Conservation (phyloP, 192 early-diverging fungal species). For the Rhizophagus prolifer region DNA sequence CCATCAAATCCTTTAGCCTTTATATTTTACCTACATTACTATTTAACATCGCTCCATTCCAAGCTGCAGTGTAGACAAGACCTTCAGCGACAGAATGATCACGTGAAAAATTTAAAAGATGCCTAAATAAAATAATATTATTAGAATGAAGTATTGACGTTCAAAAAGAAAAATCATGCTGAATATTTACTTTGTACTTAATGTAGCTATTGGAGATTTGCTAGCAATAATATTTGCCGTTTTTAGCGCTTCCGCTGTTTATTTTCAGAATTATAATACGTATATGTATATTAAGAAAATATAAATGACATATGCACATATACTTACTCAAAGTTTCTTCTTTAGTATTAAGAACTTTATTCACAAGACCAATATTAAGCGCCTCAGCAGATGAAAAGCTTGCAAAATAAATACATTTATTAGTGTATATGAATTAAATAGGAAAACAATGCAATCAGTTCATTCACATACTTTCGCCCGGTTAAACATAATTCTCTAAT, state of each 20-base stretch:
- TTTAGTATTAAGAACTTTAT: slow-evolving; percentile 46
- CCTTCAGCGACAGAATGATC: slow-evolving; percentile 91
- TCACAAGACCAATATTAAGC: slow-evolving; percentile 55
- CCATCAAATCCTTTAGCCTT: slow-evolving; percentile 3
- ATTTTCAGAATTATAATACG: not conserved
- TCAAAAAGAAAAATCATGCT: not conserved
- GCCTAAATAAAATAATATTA: slow-evolving; percentile 39
- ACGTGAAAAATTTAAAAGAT: slow-evolving; percentile 85
- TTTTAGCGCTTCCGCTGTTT: slow-evolving; percentile 64
- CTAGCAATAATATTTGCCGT: slow-evolving; percentile 74
- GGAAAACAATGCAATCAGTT: not conserved
- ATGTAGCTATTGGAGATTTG: slow-evolving; percentile 86
- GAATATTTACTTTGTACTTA: slow-evolving; percentile 78
- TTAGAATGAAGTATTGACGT: not conserved
- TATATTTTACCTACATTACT: slow-evolving; percentile 49
- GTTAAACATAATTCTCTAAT: slow-evolving; percentile 90
- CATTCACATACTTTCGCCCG: slow-evolving; percentile 58
- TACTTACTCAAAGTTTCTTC: slow-evolving; percentile 52
- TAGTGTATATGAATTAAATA: not conserved
- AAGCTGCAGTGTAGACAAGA: slow-evolving; percentile 81
- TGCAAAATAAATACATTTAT: slow-evolving; percentile 8
- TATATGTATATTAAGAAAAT: not conserved
- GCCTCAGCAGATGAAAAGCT: slow-evolving; percentile 62
- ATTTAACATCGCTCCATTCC: slow-evolving; percentile 86
- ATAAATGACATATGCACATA: not conserved